Evolutionary conservation across 164 flowering plant species (phyloP).

Genomic region (Vitis riparia): DNA sequence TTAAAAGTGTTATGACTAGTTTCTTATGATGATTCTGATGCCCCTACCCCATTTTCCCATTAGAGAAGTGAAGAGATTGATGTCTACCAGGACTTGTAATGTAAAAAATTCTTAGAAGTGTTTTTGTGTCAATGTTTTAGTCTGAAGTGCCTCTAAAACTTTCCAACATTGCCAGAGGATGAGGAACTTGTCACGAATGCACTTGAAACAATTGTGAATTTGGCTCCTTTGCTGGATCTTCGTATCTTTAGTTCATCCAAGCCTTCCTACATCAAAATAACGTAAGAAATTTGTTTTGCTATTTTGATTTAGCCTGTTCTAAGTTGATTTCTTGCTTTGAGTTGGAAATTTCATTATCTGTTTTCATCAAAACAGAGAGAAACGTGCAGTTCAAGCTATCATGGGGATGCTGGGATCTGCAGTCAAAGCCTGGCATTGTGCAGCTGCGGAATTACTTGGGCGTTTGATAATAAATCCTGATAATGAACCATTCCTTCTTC

Average conservation of each 20-base stretch:
- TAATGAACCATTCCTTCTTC: slow-evolving; percentile 85
- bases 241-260: slow-evolving; percentile 92
- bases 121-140: not conserved
- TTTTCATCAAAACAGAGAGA: slow-evolving; percentile 53
- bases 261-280: slow-evolving; percentile 83
- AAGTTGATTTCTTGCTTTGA: not conserved
- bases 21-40: too few species aligned
- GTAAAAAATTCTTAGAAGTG: not conserved
- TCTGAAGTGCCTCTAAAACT: slow-evolving; percentile 8
- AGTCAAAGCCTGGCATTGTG: slow-evolving; percentile 94
- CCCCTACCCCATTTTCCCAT: too few species aligned
- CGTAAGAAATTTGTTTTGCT: slow-evolving; percentile 47
- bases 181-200: slow-evolving; percentile 96
- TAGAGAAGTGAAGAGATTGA: too few species aligned
- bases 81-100: not conserved
- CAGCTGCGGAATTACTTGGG: slow-evolving; percentile 93
- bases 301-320: not conserved
- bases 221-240: slow-evolving; percentile 88
- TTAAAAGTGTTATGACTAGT: too few species aligned
- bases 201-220: slow-evolving; percentile 89
- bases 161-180: slow-evolving; percentile 64
- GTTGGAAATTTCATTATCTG: slow-evolving; percentile 10
- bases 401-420: slow-evolving; percentile 83
- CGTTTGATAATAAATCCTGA: slow-evolving; percentile 94
- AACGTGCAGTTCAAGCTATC: slow-evolving; percentile 88